Conservation (phyloP, 2,329 filamentous ascomycete species). For the Plenodomus lindquistii region DNA sequence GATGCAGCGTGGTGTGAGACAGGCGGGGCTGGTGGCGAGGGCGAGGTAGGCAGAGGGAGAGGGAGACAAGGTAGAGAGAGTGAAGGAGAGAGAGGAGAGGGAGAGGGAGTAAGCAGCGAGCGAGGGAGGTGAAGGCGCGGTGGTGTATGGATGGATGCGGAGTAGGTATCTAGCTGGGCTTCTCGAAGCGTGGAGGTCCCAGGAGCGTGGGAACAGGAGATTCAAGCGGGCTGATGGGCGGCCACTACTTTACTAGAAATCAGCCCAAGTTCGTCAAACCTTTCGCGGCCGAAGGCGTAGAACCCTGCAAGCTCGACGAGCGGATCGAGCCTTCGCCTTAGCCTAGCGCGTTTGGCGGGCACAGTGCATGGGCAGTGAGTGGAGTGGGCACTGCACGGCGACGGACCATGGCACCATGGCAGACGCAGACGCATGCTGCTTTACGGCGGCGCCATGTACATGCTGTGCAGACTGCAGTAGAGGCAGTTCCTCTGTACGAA, state of each 20-base stretch:
- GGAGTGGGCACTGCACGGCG: constrained; percentile 3
- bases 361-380: constrained; percentile 5
- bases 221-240: constrained; percentile 34
- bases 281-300: constrained; percentile 29
- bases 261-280: constrained; percentile 30
- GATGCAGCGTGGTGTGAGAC: constrained; percentile 3
- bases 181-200: constrained; percentile 40
- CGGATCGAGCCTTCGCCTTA: constrained; percentile 23
- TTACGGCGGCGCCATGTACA: not conserved
- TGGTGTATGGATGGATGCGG: not conserved
- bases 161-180: constrained; percentile 24
- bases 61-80: constrained; percentile 2
- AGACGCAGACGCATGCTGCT: not conserved
- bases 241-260: constrained; percentile 36
- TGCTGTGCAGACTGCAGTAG: not conserved
- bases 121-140: too few relatives aligned
- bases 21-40: not conserved
- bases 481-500: too few relatives aligned
- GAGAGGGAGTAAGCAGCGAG: constrained; percentile 1
- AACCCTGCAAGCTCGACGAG: constrained; percentile 29
- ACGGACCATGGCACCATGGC: constrained; percentile 6
- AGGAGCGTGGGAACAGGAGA: constrained; percentile 40
- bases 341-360: constrained; percentile 25
- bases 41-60: not conserved
- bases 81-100: not conserved